A percentile compares a stretch with the other conserved stretches of the same genome.
These are phyloP conservation scores for Nicotiana otophora DNA, from an alignment of 257 asterid genomes.

Conservation along the genomic window DNA sequence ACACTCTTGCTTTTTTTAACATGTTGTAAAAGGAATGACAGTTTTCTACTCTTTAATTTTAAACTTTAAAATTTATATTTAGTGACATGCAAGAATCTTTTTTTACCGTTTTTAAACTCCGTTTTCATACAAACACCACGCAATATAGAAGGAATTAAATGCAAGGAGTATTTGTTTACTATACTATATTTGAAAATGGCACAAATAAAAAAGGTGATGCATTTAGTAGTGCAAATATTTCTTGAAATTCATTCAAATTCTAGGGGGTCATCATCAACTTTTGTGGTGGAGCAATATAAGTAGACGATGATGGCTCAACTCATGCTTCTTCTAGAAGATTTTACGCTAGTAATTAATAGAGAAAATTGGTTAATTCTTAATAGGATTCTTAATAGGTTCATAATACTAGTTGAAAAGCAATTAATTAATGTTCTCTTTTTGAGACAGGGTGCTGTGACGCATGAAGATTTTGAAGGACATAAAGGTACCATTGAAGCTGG, in stretches of 20 bases:
- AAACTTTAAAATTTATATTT: too few species aligned
- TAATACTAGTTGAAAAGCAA: not conserved
- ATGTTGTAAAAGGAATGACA: too few species aligned
- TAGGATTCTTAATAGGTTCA: not conserved
- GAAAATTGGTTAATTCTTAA: not conserved
- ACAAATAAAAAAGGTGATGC: not conserved
- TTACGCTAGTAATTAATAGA: not conserved
- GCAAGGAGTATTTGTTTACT: not conserved
- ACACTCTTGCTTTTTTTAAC: too few species aligned
- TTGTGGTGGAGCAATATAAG: not conserved
- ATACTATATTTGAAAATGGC: not conserved
- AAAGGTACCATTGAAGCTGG: conserved; percentile 76
- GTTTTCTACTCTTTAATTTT: too few species aligned
- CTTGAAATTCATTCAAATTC: not conserved
- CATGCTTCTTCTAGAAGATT: not conserved
- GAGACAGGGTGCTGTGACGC: conserved; percentile 60
- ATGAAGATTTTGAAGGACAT: conserved; percentile 88
- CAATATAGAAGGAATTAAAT: too few species aligned
- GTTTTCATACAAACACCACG: too few species aligned
- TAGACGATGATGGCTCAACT: not conserved
- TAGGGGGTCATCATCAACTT: not conserved
- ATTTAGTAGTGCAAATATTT: not conserved
- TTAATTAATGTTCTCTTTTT: not conserved
- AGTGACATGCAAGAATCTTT: too few species aligned
- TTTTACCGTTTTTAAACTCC: too few species aligned